These are phyloP conservation scores for Brassica hybrid DNA, from an alignment of 441 rosid genomes.

Conservation along the genomic window DNA sequence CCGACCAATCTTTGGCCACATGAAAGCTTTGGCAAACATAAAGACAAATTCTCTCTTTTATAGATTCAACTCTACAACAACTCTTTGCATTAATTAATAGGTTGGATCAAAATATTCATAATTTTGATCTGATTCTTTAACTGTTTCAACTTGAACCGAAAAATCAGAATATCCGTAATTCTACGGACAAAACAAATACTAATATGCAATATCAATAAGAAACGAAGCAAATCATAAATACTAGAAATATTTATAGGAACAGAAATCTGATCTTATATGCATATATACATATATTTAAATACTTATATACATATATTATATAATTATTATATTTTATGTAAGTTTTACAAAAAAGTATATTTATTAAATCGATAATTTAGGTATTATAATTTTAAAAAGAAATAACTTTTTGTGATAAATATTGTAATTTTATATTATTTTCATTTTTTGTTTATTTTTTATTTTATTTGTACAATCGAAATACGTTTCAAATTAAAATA, in stretches of 20 bases:
- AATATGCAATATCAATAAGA: too few species aligned
- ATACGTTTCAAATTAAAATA: neutral
- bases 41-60: conserved; percentile 44
- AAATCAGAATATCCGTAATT: neutral
- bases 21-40: conserved; percentile 28
- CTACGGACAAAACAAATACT: neutral
- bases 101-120: neutral
- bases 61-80: conserved; percentile 12
- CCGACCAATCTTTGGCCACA: conserved; percentile 35
- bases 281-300: neutral
- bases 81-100: conserved; percentile 15
- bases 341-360: neutral
- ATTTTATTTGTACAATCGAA: neutral
- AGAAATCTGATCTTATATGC: neutral
- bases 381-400: neutral
- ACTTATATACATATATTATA: too few species aligned
- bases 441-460: too few species aligned
- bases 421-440: too few species aligned
- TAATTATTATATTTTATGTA: neutral
- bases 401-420: too few species aligned
- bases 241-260: neutral
- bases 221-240: too few species aligned
- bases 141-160: neutral
- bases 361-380: too few species aligned
- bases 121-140: neutral